Conservation (phyloP, 192 early-diverging fungal genomes). For the Entomortierella beljakovae region DNA sequence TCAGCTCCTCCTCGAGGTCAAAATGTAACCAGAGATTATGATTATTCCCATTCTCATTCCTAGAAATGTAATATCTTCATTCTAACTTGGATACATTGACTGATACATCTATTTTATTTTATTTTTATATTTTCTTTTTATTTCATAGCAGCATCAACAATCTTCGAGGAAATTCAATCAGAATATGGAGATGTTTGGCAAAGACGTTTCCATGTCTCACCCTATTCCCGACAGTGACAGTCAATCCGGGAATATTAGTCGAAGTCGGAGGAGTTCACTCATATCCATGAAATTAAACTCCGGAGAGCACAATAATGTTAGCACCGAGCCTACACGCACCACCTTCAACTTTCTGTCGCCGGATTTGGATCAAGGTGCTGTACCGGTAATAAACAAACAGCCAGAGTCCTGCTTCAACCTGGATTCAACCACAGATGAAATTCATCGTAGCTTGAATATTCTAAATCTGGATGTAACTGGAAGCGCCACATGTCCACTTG, state of each 20-base stretch:
- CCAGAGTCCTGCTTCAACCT: slow-evolving; percentile 45
- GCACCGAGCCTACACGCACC: not conserved
- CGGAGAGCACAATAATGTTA: not conserved
- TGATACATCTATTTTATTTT: no score
- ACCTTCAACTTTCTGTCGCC: slow-evolving; percentile 18
- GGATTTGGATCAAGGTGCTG: not conserved
- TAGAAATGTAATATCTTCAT: not conserved
- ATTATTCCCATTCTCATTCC: not conserved
- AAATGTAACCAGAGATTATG: slow-evolving; percentile 7
- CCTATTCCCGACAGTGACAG: not conserved
- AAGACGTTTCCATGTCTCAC: not conserved
- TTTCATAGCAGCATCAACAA: not conserved
- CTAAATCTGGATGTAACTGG: slow-evolving; percentile 46
- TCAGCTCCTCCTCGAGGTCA: not conserved
- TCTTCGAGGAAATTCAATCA: not conserved
- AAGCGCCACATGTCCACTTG: slow-evolving; percentile 37
- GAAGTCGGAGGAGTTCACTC: not conserved
- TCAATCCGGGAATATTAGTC: not conserved
- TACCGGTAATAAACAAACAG: slow-evolving; percentile 2
- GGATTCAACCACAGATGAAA: slow-evolving; percentile 47
- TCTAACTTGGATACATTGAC: no score
- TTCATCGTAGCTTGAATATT: slow-evolving; percentile 42
- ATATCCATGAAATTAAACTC: not conserved
- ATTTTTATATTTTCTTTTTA: no score
- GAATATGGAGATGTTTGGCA: not conserved